A percentile compares a stretch with the other conserved stretches of the same genome.
Conservation (phyloP, 495 filamentous ascomycete genomes). For the Pseudoneurospora amorphoporcata region DNA sequence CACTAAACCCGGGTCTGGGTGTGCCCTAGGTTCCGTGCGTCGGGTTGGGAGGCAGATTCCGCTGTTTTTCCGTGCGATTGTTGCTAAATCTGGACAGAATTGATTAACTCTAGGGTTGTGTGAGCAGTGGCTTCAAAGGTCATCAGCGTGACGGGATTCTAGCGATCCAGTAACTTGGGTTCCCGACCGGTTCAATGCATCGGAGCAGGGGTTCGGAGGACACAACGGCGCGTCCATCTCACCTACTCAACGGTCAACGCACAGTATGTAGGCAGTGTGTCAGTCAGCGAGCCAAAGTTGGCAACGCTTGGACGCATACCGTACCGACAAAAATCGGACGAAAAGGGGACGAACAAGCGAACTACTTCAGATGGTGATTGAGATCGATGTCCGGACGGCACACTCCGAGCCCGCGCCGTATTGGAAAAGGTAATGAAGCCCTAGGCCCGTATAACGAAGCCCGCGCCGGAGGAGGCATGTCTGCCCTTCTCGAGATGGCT, state of each 20-base stretch:
- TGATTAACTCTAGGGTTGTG: not conserved
- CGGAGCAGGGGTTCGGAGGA: conserved; percentile 12
- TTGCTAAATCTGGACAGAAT: not conserved
- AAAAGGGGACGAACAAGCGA: not conserved
- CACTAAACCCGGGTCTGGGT: not conserved
- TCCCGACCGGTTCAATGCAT: conserved; percentile 26
- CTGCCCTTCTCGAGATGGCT: not conserved
- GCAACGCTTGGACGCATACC: not conserved
- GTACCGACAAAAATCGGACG: not conserved
- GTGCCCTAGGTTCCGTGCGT: not conserved
- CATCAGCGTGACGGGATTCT: not conserved
- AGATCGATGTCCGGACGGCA: not conserved
- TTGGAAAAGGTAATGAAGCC: not conserved
- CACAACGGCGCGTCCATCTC: conserved; percentile 19
- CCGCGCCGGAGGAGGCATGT: not conserved
- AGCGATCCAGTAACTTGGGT: conserved; percentile 24
- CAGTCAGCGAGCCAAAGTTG: not conserved
- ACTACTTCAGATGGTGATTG: not conserved
- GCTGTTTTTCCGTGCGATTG: not conserved
- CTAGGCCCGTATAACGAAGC: not conserved
- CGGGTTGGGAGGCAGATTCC: not conserved
- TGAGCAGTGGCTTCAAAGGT: not conserved
- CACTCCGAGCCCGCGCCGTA: not conserved
- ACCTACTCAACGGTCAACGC: conserved; percentile 6
- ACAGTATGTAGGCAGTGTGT: not conserved